These are phyloP conservation scores for Torulaspora indica DNA, from an alignment of 805 yeast species.

Conservation along the genomic window DNA sequence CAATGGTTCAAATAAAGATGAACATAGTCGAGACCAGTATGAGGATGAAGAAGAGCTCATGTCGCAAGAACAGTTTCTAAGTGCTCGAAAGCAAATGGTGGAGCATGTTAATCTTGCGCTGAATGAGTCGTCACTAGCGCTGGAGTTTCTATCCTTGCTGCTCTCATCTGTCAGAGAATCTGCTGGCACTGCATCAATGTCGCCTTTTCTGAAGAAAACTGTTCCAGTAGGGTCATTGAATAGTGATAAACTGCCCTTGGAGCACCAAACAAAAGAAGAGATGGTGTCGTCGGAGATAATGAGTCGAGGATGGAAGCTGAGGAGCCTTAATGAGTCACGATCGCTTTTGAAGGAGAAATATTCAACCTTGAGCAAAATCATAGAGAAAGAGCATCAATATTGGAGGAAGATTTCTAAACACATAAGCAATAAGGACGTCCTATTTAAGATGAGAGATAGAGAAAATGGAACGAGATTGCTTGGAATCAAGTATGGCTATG, in stretches of 20 bases:
- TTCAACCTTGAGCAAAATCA: conserved; percentile 47
- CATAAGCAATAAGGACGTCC: conserved; percentile 26
- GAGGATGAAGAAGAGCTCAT: conserved; percentile 20
- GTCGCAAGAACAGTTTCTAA: conserved; percentile 41
- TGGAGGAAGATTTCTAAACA: conserved; percentile 45
- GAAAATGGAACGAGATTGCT: conserved; percentile 49
- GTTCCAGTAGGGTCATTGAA: conserved; percentile 73
- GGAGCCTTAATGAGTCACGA: conserved; percentile 57
- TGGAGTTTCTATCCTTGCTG: conserved; percentile 81
- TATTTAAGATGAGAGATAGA: conserved; percentile 62
- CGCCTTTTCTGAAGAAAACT: conserved; percentile 70
- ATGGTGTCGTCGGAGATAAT: conserved; percentile 27
- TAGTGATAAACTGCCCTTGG: conserved; percentile 36
- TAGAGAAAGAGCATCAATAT: conserved; percentile 53
- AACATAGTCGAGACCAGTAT: conserved; percentile 10
- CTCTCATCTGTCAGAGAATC: conserved; percentile 79
- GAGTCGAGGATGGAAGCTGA: conserved; percentile 74
- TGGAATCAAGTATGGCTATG: conserved; percentile 86
- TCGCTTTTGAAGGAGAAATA: conserved; percentile 49
- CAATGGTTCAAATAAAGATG: conserved; percentile 7
- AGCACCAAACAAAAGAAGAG: conserved; percentile 21
- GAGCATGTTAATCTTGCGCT: conserved; percentile 58
- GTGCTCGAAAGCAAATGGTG: conserved; percentile 50
- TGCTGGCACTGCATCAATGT: conserved; percentile 81
- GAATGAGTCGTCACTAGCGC: conserved; percentile 82